phyloP scores from a whole-genome alignment of 1,284 basidiomycete genomes.

The Apiotrichum siamense region DNA sequence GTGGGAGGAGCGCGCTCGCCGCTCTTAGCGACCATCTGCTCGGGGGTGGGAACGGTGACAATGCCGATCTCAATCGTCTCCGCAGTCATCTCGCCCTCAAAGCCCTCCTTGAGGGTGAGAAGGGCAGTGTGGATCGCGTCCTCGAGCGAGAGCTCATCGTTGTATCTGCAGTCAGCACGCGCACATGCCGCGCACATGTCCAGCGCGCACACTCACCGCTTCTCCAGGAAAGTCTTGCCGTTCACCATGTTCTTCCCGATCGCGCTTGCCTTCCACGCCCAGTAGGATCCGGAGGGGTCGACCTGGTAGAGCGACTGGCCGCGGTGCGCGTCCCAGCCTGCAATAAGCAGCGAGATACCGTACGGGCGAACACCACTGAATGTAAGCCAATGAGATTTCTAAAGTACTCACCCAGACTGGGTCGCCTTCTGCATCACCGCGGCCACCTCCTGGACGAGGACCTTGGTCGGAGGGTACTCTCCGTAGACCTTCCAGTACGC shows the following conservation, averaged over 20 bases:
- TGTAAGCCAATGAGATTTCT: slow-evolving; percentile 11
- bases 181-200: not conserved
- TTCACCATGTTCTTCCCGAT: slow-evolving; percentile 99
- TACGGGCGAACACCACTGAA: slow-evolving; percentile 92
- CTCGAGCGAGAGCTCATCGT: slow-evolving; percentile 97
- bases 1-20: slow-evolving; percentile 73
- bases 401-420: slow-evolving; percentile 74
- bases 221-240: slow-evolving; percentile 98
- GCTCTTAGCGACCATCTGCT: slow-evolving; percentile 63
- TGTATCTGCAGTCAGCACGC: slow-evolving; percentile 62
- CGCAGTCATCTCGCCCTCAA: slow-evolving; percentile 99
- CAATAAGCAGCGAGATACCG: slow-evolving; percentile 92
- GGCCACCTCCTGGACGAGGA: slow-evolving; percentile 94
- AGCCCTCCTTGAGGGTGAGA: slow-evolving; percentile 95
- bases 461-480: slow-evolving; percentile 96
- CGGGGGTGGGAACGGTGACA: slow-evolving; percentile 73
- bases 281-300: slow-evolving; percentile 96
- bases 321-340: slow-evolving; percentile 87
- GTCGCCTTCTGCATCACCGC: slow-evolving; percentile 99
- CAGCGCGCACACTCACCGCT: slow-evolving; percentile 60
- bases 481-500: slow-evolving; percentile 99
- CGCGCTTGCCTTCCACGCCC: slow-evolving; percentile 99
- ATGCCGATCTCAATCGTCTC: slow-evolving; percentile 99
- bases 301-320: slow-evolving; percentile 96
- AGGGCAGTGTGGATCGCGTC: slow-evolving; percentile 99